Base-by-base conservation (phyloP, 805 yeast species). In the Gaillardinia entomophila region DNA sequence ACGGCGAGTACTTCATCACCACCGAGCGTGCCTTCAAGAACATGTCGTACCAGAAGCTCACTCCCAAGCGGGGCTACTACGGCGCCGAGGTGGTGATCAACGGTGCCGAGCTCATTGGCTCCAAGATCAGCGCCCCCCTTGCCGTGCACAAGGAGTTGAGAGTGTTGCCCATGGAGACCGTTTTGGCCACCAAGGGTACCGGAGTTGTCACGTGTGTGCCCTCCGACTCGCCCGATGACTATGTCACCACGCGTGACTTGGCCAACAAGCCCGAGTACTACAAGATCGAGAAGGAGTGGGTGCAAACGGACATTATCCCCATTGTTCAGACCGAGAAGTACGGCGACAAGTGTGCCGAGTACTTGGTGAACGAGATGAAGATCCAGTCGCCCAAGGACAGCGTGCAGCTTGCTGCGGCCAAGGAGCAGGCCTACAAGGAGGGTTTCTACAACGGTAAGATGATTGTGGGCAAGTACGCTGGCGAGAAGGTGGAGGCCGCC, bases 121-220 rank as follows among this genome's bases (percentile, higher is more conserved):
- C 97, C 27, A 78, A 78, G 64, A 83, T 92, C 51, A 62, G 68
- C 45, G 94, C 97, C 23, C 97, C 97, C 34, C 66, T 83, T 46
- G 76, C 96, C 10, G 71, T 70, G 15, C 68, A 78, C 57, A 66
- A 75, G 33, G 76, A 80, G 46, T 68, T 92, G 44, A 74, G 92
- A 50, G 82, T 92, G 36, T 73, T 92, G 45, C 98, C 98, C 47
- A 92, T 92, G 98, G 97, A 90, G 62, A 87, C 97, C 24, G 90
- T 92, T 35, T 71, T 90, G 58, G 94, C 95, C 26, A 72, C 79
- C 35, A 92, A 92, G 70, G 98, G 98, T 75, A 92, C 97, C 28
- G 98, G 97, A 70, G 97, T 92, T 28, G 98, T 92, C 37, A 90
- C 97, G 4, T 92, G 96, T 70, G 97, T 89, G 42, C 98, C 97